Percentiles rank a stretch among this genome's conserved stretches.
Conservation (phyloP, 1,284 basidiomycete species). For the Stereum hirsutum region DNA sequence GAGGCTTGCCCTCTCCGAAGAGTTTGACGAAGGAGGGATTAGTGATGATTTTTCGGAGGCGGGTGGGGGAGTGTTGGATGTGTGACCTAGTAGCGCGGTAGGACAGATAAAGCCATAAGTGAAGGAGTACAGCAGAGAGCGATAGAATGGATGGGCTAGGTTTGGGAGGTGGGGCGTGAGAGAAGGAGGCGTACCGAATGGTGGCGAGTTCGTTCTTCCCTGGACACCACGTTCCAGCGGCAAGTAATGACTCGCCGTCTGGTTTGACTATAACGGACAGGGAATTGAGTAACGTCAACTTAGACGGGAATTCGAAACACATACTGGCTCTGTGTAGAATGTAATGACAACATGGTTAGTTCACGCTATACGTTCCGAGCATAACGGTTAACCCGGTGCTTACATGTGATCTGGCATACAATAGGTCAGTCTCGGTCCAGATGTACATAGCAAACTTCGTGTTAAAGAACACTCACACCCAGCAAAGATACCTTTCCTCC, state of each 20-base stretch:
- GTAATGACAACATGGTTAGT: neutral
- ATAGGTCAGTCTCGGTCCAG: no score
- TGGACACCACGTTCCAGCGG: slow-evolving; percentile 81
- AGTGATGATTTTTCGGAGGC: slow-evolving; percentile 60
- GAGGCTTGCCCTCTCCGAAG: slow-evolving; percentile 64
- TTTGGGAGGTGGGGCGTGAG: no score
- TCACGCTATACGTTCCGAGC: neutral
- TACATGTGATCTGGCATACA: slow-evolving; percentile 29
- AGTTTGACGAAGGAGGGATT: slow-evolving; percentile 56
- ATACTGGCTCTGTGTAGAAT: slow-evolving; percentile 10
- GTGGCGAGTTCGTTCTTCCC: slow-evolving; percentile 69
- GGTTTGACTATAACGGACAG: slow-evolving; percentile 48
- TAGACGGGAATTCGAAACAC: no score
- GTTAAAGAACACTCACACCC: slow-evolving; percentile 46
- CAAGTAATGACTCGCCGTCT: slow-evolving; percentile 60
- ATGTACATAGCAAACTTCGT: no score
- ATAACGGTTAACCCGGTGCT: slow-evolving; percentile 6
- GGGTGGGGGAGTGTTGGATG: slow-evolving; percentile 50
- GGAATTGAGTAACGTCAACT: neutral
- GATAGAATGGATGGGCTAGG: slow-evolving; percentile 2
- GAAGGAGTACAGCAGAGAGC: neutral
- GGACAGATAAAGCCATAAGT: neutral
- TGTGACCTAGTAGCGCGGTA: slow-evolving; percentile 37
- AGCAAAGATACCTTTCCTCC: slow-evolving; percentile 73
- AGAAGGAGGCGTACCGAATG: slow-evolving; percentile 42